phyloP scores from a whole-genome alignment of 805 yeast species.

The Nakazawaea ernobii region DNA sequence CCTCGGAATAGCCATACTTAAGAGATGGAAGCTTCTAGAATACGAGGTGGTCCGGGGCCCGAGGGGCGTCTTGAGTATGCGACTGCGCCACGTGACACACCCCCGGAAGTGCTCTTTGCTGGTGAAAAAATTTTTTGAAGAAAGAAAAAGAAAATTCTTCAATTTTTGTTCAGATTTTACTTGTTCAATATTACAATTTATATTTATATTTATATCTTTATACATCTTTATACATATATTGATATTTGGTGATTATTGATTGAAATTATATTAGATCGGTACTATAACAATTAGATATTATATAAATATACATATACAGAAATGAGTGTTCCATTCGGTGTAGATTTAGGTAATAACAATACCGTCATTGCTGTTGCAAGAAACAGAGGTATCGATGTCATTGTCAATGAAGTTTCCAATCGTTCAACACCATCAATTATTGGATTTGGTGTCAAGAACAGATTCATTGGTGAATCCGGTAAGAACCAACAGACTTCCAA shows the following conservation, averaged over 20 bases:
- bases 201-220: neutral
- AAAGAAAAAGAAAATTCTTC: too few relatives aligned
- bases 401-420: constrained; percentile 98
- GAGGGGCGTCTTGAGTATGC: neutral
- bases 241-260: neutral
- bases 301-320: constrained; percentile 2
- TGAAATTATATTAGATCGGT: neutral
- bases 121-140: neutral
- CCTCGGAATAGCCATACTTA: neutral
- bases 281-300: neutral
- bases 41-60: neutral
- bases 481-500: constrained; percentile 96
- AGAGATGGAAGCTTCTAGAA: constrained; percentile 1
- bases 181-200: neutral
- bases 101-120: neutral
- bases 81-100: too few relatives aligned
- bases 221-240: too few relatives aligned
- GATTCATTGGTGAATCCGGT: constrained; percentile 93
- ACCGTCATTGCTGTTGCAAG: constrained; percentile 95
- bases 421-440: constrained; percentile 87
- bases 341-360: constrained; percentile 94
- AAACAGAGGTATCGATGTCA: constrained; percentile 97
- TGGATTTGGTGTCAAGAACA: constrained; percentile 85
- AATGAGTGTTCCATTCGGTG: constrained; percentile 95
- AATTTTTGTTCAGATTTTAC: neutral